Conservation (phyloP, 768 basidiomycete species). For the Gloeophyllum trabeum region DNA sequence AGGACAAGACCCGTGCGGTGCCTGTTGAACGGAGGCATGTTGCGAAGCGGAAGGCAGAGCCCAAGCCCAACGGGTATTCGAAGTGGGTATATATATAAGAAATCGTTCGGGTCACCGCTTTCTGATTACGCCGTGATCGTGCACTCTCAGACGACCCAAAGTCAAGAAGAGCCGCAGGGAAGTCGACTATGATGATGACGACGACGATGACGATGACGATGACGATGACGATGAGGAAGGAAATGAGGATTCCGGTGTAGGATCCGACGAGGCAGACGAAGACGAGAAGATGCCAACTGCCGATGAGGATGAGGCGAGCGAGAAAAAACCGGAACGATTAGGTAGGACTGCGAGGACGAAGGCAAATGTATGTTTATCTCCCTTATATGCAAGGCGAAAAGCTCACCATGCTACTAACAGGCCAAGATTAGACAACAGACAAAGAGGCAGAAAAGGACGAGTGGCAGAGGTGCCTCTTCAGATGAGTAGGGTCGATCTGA, state of each 20-base stretch:
- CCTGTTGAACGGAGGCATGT: conserved; percentile 50
- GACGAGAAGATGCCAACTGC: neutral
- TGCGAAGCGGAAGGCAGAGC: conserved; percentile 42
- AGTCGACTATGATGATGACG: conserved; percentile 22
- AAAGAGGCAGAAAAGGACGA: conserved; percentile 12
- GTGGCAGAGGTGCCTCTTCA: conserved; percentile 1
- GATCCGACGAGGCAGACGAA: neutral
- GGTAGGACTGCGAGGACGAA: conserved; percentile 26
- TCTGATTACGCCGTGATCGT: too few relatives aligned
- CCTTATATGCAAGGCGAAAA: neutral
- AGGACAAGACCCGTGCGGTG: conserved; percentile 24
- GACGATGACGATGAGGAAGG: conserved; percentile 17
- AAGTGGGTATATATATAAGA: too few relatives aligned
- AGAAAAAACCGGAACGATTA: conserved; percentile 15
- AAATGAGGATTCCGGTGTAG: conserved; percentile 10
- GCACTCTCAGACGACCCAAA: too few relatives aligned
- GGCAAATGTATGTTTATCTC: conserved; percentile 24
- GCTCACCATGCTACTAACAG: conserved; percentile 6
- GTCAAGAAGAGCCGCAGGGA: too few relatives aligned
- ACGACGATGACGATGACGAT: conserved; percentile 16
- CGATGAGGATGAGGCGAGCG: neutral
- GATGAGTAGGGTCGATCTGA: neutral
- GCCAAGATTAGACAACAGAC: conserved; percentile 19
- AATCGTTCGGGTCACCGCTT: too few relatives aligned
- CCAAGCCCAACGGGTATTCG: conserved; percentile 33